phyloP scores from a whole-genome alignment of 2,329 filamentous ascomycete genomes.

The Neopestalotiopsis clavispora region DNA sequence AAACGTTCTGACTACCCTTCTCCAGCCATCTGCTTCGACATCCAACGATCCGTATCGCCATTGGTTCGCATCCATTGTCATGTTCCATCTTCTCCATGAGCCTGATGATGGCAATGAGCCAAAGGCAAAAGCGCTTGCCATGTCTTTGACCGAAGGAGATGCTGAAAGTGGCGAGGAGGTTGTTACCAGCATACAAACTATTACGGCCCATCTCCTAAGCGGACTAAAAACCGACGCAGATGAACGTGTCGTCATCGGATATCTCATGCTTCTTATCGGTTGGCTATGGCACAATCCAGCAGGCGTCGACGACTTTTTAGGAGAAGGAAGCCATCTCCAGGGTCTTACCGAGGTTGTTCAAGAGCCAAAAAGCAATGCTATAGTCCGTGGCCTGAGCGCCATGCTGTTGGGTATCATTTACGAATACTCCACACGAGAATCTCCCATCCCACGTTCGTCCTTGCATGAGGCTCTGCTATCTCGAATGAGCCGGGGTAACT shows the following conservation, averaged over 20 bases:
- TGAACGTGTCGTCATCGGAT: constrained; percentile 79
- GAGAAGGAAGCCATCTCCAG: constrained; percentile 91
- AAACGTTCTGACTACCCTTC: constrained; percentile 84
- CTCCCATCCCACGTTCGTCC: constrained; percentile 81
- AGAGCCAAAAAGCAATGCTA: constrained; percentile 63
- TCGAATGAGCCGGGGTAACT: constrained; percentile 83
- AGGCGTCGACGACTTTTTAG: constrained; percentile 90
- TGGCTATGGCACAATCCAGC: constrained; percentile 94
- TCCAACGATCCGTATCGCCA: constrained; percentile 81
- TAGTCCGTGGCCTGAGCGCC: constrained; percentile 83
- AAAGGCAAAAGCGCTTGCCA: constrained; percentile 78
- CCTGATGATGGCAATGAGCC: constrained; percentile 50
- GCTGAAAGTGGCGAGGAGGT: constrained; percentile 90
- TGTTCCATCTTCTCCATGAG: constrained; percentile 85
- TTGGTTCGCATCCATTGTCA: constrained; percentile 88
- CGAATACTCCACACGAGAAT: constrained; percentile 98
- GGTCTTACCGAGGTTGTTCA: constrained; percentile 78
- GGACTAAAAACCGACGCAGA: constrained; percentile 79
- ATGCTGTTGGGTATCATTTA: constrained; percentile 88
- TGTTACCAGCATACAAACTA: constrained; percentile 88
- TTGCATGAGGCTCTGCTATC: constrained; percentile 79
- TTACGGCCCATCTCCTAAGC: constrained; percentile 84
- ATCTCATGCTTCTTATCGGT: constrained; percentile 84
- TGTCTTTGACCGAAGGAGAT: constrained; percentile 87
- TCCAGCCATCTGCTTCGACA: constrained; percentile 66